A percentile compares a stretch with the other conserved stretches of the same genome.
phyloP scores from a whole-genome alignment of 1,284 basidiomycete species.

The Cryptococcus wingfieldii region DNA sequence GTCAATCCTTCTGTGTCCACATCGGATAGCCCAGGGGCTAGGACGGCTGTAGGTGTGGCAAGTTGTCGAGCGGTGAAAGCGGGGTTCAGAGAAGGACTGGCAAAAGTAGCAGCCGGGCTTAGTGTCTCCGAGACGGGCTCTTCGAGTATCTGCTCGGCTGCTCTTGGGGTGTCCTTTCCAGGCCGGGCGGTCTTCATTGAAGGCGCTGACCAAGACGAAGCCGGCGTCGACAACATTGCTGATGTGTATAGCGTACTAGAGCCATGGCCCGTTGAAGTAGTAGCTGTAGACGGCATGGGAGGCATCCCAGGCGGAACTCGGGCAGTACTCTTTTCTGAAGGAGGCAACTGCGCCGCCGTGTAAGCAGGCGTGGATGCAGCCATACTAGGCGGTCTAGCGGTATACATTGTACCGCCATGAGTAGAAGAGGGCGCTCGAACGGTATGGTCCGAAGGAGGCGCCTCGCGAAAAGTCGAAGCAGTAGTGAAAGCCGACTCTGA shows the following conservation, averaged over 20 bases:
- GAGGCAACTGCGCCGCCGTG: slow-evolving; percentile 1
- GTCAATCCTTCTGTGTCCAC: slow-evolving; percentile 1
- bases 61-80: no score
- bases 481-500: neutral
- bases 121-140: no score
- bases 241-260: no score
- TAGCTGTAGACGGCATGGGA: neutral
- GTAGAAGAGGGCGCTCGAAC: neutral
- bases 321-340: neutral
- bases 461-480: slow-evolving; percentile 2
- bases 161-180: no score
- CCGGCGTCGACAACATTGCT: no score
- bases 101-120: no score
- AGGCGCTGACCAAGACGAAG: no score
- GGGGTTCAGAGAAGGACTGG: no score
- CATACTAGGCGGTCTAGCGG: neutral
- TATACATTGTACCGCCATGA: slow-evolving; percentile 3
- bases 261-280: slow-evolving; percentile 1
- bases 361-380: neutral
- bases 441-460: slow-evolving; percentile 1
- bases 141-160: no score
- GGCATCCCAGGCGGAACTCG: neutral
- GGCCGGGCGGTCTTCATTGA: no score
- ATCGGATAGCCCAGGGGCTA: neutral
- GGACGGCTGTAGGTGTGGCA: neutral